Percentiles rank a stretch among this genome's conserved stretches.
Conservation (phyloP, 768 basidiomycete species). For the Kwoniella sp. region DNA sequence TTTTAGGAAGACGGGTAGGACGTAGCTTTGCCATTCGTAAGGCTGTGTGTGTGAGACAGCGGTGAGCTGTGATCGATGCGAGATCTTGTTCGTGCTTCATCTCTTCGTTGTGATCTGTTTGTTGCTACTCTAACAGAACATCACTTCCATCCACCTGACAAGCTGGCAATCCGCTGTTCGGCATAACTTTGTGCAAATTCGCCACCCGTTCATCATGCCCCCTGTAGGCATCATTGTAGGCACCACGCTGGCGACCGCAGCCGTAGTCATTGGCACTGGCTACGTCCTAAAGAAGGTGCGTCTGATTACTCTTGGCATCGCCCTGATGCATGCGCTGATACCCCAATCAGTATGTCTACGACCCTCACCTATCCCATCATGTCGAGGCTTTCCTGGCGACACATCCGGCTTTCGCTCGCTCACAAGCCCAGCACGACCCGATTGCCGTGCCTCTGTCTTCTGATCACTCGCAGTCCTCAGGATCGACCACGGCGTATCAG, state of each 20-base stretch:
- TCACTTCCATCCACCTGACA: too few species aligned
- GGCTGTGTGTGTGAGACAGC: too few species aligned
- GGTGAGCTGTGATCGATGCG: too few species aligned
- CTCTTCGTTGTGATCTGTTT: too few species aligned
- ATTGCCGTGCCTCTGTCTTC: neutral
- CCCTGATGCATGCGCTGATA: neutral
- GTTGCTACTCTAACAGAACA: too few species aligned
- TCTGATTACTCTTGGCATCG: neutral
- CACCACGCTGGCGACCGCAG: constrained; percentile 26
- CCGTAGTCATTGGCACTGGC: constrained; percentile 32
- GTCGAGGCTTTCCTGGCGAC: constrained; percentile 34
- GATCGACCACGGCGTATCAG: constrained; percentile 5
- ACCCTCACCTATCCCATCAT: constrained; percentile 38
- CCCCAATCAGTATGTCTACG: constrained; percentile 32
- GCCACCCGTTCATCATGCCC: neutral
- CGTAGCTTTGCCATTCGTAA: too few species aligned
- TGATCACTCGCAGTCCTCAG: neutral
- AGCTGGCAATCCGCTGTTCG: too few species aligned
- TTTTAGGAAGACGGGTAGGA: too few species aligned
- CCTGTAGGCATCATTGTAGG: constrained; percentile 32
- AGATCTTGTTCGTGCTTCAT: too few species aligned
- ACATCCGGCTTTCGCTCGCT: constrained; percentile 20
- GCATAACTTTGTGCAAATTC: too few species aligned
- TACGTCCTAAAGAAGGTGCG: constrained; percentile 44
- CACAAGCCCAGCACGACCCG: too few species aligned